These are phyloP conservation scores for Backusella mclennaniae DNA, from an alignment of 192 early-diverging fungal genomes.

Conservation along the genomic window DNA sequence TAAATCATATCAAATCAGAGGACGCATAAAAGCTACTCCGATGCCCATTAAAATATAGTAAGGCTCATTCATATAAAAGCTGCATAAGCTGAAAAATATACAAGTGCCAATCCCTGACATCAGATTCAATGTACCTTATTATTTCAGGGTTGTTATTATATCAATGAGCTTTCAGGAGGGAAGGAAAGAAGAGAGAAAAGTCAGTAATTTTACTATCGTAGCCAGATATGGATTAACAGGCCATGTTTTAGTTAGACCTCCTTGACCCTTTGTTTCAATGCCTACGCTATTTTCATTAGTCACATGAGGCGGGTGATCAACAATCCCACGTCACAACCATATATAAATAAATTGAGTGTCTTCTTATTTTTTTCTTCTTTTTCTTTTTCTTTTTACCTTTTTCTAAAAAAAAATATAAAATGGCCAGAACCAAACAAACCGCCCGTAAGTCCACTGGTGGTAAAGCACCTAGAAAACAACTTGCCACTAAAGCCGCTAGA, in stretches of 20 bases:
- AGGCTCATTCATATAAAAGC: background rate
- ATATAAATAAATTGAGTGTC: background rate
- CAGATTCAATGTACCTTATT: background rate
- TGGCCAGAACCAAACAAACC: slow-evolving; percentile 84
- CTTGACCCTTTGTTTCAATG: background rate
- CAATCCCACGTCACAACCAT: background rate
- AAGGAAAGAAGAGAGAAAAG: background rate
- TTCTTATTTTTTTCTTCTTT: background rate
- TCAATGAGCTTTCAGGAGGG: background rate
- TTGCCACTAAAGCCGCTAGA: slow-evolving; percentile 94
- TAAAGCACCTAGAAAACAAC: slow-evolving; percentile 96
- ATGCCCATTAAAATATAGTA: background rate
- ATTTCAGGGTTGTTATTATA: background rate
- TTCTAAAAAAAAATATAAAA: slow-evolving; percentile 7
- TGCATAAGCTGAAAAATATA: background rate
- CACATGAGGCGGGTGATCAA: slow-evolving; percentile 6
- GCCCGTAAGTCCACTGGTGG: slow-evolving; percentile 99
- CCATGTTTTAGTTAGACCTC: background rate
- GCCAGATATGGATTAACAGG: background rate
- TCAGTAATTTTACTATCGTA: background rate
- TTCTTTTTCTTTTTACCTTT: background rate
- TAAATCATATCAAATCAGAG: too few relatives aligned
- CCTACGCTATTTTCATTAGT: background rate
- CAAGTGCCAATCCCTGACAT: background rate
- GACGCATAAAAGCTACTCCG: too few relatives aligned